phyloP scores from a whole-genome alignment of 2,329 filamentous ascomycete species.

The Eurotiales sp. region DNA sequence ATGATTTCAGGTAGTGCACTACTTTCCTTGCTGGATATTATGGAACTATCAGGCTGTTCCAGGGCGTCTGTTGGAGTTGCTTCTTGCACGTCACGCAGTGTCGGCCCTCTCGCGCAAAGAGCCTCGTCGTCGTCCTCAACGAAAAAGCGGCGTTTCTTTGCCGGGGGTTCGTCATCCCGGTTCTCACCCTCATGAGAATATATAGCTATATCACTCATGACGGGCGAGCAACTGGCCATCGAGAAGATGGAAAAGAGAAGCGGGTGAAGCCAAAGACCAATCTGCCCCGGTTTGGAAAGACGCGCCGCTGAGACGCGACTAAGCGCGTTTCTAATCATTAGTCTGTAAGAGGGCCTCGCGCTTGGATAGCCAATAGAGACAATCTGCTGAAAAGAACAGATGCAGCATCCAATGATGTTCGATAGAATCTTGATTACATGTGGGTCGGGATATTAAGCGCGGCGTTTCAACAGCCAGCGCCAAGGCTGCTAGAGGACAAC shows the following conservation, averaged over 20 bases:
- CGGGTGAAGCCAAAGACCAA: constrained; percentile 4
- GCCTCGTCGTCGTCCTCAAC: constrained; percentile 43
- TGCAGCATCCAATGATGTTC: no score
- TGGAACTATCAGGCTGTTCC: not conserved
- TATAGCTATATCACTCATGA: constrained; percentile 39
- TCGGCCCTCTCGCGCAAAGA: constrained; percentile 15
- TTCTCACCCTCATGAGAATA: not conserved
- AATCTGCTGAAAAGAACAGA: no score
- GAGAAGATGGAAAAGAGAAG: not conserved
- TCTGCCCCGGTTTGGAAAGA: constrained; percentile 21
- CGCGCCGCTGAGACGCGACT: constrained; percentile 25
- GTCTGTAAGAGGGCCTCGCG: no score
- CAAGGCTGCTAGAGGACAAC: no score
- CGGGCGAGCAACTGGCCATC: constrained; percentile 1
- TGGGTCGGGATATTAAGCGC: no score
- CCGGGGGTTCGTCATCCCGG: constrained; percentile 47
- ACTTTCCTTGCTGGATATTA: not conserved
- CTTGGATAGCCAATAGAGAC: no score
- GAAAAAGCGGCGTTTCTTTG: constrained; percentile 63
- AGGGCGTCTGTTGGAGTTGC: not conserved
- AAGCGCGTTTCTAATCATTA: no score
- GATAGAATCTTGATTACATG: no score
- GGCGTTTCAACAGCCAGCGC: no score
- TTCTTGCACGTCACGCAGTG: constrained; percentile 4
- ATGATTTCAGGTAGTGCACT: not conserved